Base-by-base conservation (phyloP, 441 rosid genomes). In the Geranium incanum region DNA sequence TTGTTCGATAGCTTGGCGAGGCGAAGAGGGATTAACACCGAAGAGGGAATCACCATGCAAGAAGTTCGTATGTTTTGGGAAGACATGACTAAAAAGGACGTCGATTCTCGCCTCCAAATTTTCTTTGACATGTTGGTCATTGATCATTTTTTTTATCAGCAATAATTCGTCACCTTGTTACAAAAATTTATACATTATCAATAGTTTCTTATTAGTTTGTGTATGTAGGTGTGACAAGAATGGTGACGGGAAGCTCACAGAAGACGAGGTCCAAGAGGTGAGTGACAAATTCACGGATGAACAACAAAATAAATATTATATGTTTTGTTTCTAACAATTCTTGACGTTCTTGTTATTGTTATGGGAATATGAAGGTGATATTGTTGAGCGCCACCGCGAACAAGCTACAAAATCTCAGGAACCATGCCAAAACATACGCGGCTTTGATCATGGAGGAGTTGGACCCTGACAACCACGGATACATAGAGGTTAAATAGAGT, bases 361-460 rank as follows among this genome's bases (percentile, higher is more conserved):
- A 28, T 6, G n/a, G 3, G n/a, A 48, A 5, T 6, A 0, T 12
- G 68, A 71, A 87, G 94, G 86, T 93, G 37, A 88, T 93, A 79
- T 76, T 87, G 60, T 75, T 89, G 83, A 95, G 99, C 57, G 99
- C 98, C 18, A 82, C 97, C 0, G 97, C 89, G 19, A 95, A 95
- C 80, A 88, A 86, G 80, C 90, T 95, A 0, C 81, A 84, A 13
- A 90, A 87, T 62, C 87, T 92, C 0, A 90, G 88, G 78, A 70
- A 89, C 71, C 84, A 85, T 21, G 96, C 96, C 1, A 73, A 75
- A 0, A 12, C 84, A 9, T 95, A 92, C 63, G 88, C 99, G 13
- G 70, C 91, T 70, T 78, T 95, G 69, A 95, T 95, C 81, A 95
- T 95, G 99, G 99, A 95, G 81, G 95, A 95, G 83, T 92, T 95